Conservation (phyloP, 257 asterid species). For the Scutellaria galericulata region DNA sequence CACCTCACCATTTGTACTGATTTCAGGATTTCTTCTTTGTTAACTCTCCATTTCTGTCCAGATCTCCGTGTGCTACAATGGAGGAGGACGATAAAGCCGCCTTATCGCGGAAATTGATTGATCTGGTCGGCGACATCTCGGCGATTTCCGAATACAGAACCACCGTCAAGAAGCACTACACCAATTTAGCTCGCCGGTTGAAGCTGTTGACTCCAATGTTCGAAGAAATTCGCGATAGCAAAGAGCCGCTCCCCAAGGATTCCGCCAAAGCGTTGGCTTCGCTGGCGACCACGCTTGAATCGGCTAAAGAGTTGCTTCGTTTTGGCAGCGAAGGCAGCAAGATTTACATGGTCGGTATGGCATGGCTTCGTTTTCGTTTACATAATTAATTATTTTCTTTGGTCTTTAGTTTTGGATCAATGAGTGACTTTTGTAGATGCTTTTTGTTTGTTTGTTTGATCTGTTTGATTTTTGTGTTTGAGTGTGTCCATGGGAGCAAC, state of each 20-base stretch:
- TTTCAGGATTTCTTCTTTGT: slow-evolving; percentile 13
- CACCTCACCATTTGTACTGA: slow-evolving; percentile 21
- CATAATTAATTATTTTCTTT: slow-evolving; percentile 1
- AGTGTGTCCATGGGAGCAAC: slow-evolving; percentile 13
- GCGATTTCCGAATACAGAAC: slow-evolving; percentile 66
- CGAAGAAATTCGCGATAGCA: slow-evolving; percentile 89
- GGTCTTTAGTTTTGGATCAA: slow-evolving; percentile 30
- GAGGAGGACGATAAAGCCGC: slow-evolving; percentile 71
- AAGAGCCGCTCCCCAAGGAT: slow-evolving; percentile 57
- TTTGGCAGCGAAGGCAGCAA: slow-evolving; percentile 95
- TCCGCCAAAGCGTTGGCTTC: slow-evolving; percentile 55
- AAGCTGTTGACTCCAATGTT: slow-evolving; percentile 95
- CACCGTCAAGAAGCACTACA: slow-evolving; percentile 83
- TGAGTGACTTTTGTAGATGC: slow-evolving; percentile 8
- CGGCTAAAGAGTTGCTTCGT: slow-evolving; percentile 84
- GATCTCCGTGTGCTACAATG: slow-evolving; percentile 53
- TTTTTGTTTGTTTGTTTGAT: slow-evolving; percentile 31
- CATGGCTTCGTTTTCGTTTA: slow-evolving; percentile 17
- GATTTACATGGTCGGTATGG: slow-evolving; percentile 74
- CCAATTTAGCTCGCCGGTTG: slow-evolving; percentile 85
- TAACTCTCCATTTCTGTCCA: slow-evolving; percentile 30
- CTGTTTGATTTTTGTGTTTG: slow-evolving; percentile 34
- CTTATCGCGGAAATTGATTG: slow-evolving; percentile 60
- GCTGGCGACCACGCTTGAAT: slow-evolving; percentile 58
- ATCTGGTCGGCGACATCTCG: slow-evolving; percentile 68